These are phyloP conservation scores for Apophysomyces elegans DNA, from an alignment of 371 early-diverging fungal genomes.

Conservation along the genomic window DNA sequence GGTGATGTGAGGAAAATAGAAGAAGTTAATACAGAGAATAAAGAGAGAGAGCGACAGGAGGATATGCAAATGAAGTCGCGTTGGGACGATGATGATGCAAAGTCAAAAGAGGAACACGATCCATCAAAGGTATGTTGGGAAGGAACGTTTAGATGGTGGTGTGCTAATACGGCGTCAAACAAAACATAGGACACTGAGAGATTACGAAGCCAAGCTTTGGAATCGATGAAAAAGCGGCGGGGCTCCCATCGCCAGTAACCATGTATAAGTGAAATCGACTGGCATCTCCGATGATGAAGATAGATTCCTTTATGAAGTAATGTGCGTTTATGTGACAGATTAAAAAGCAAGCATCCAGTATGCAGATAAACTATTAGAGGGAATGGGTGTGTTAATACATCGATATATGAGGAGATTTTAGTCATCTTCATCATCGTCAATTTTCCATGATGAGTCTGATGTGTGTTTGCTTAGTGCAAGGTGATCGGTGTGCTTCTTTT, in stretches of 20 bases:
- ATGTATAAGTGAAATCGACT: not conserved
- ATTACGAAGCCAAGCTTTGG: constrained; percentile 24
- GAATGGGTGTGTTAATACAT: not conserved
- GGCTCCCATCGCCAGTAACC: not conserved
- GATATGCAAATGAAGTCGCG: not conserved
- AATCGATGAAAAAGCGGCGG: constrained; percentile 24
- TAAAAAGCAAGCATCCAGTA: not conserved
- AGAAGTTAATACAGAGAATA: not conserved
- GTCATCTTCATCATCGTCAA: constrained; percentile 42
- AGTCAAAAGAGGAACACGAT: constrained; percentile 6
- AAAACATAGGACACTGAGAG: constrained; percentile 15
- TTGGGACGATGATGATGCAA: not conserved
- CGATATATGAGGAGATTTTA: not conserved
- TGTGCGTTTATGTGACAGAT: not conserved
- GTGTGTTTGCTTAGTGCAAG: constrained; percentile 23
- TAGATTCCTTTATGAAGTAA: not conserved
- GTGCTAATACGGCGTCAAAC: not conserved
- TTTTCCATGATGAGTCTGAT: constrained; percentile 37
- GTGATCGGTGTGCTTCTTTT: constrained; percentile 27
- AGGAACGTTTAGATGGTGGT: not conserved
- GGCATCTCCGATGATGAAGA: not conserved
- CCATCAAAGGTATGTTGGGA: not conserved
- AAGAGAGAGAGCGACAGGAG: not conserved
- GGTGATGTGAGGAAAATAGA: not conserved
- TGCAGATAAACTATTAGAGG: not conserved